Conservation (phyloP, 306 rosid species). For the Fragaria ananassa region DNA sequence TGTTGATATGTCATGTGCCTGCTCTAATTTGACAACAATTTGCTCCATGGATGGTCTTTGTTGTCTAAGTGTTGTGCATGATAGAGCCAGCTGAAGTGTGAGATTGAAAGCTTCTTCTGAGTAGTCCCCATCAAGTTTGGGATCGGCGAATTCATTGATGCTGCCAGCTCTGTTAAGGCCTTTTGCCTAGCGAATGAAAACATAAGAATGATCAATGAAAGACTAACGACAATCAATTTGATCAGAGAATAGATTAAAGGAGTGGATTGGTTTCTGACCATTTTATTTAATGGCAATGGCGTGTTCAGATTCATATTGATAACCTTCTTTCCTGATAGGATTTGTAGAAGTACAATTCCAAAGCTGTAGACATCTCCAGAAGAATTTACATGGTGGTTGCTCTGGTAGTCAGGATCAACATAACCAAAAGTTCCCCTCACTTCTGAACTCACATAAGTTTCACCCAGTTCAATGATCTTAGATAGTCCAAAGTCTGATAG, state of each 20-base stretch:
- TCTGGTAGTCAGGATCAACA: conserved; percentile 58
- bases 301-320: conserved; percentile 43
- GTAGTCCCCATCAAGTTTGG: conserved; percentile 47
- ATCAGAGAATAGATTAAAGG: background rate
- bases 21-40: conserved; percentile 39
- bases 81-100: conserved; percentile 47
- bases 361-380: conserved; percentile 62
- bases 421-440: conserved; percentile 72
- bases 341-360: conserved; percentile 60
- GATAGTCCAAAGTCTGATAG: conserved; percentile 66
- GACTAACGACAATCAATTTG: background rate
- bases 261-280: conserved; percentile 30
- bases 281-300: conserved; percentile 55
- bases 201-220: conserved; percentile 6
- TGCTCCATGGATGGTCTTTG: conserved; percentile 51
- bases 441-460: conserved; percentile 54
- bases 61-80: conserved; percentile 46
- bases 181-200: conserved; percentile 35
- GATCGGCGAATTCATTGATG: conserved; percentile 48
- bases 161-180: conserved; percentile 33
- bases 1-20: conserved; percentile 41
- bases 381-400: conserved; percentile 48
- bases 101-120: conserved; percentile 53
- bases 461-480: conserved; percentile 47
- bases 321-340: conserved; percentile 61